A percentile compares a stretch with the other conserved stretches of the same genome.
phyloP scores from a whole-genome alignment of 2,329 filamentous ascomycete species.

The Colletotrichum sp. region DNA sequence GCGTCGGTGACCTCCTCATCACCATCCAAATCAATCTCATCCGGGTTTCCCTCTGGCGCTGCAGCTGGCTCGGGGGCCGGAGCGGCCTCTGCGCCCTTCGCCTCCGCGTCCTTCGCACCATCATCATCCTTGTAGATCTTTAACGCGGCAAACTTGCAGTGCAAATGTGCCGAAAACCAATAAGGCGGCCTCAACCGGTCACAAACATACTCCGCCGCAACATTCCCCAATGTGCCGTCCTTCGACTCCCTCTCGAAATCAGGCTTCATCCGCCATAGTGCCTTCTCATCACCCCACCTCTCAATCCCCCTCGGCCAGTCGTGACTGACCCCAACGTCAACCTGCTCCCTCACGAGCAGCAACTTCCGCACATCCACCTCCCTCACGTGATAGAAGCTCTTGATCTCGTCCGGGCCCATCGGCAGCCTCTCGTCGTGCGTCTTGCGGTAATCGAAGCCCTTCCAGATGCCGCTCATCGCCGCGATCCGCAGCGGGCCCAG shows the following conservation, averaged over 20 bases:
- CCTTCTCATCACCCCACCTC: slow-evolving; percentile 71
- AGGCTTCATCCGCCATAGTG: slow-evolving; percentile 75
- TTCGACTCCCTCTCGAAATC: slow-evolving; percentile 78
- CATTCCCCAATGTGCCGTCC: slow-evolving; percentile 77
- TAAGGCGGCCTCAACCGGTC: slow-evolving; percentile 80
- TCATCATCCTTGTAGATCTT: slow-evolving; percentile 56
- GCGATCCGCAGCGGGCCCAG: slow-evolving; percentile 87
- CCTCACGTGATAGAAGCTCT: slow-evolving; percentile 86
- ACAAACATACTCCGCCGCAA: slow-evolving; percentile 80
- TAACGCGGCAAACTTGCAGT: slow-evolving; percentile 82
- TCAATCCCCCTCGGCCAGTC: slow-evolving; percentile 93
- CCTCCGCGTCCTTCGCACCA: slow-evolving; percentile 16
- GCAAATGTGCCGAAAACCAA: slow-evolving; percentile 95
- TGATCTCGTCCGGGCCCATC: slow-evolving; percentile 78
- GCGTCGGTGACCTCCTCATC: slow-evolving; percentile 1
- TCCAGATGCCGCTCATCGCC: slow-evolving; percentile 94
- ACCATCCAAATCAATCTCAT: slow-evolving; percentile 23
- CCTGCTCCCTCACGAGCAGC: slow-evolving; percentile 80
- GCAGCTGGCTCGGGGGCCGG: not conserved
- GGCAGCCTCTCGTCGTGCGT: slow-evolving; percentile 86
- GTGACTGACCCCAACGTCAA: slow-evolving; percentile 91
- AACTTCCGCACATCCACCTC: slow-evolving; percentile 93
- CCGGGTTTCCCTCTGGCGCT: slow-evolving; percentile 5
- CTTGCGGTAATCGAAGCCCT: slow-evolving; percentile 84
- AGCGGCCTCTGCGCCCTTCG: not conserved